Percentiles rank a stretch among this genome's conserved stretches.
Evolutionary conservation across 1,139 yeast genomes (phyloP).

Genomic region (Sugiyamaella sp.): DNA sequence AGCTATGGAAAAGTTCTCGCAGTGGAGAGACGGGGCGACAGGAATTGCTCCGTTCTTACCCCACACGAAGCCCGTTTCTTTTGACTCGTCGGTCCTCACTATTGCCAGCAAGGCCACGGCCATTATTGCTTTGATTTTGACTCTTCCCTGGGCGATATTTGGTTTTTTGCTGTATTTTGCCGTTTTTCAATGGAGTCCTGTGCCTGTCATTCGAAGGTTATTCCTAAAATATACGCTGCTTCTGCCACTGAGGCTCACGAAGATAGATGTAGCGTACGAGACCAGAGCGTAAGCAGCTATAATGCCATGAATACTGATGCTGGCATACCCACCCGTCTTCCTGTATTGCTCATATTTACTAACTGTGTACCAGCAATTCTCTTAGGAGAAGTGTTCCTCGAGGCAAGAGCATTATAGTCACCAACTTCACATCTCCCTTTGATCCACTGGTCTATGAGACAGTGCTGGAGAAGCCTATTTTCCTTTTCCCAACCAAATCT

Average conservation of each 20-base stretch:
- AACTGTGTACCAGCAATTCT: slow-evolving; percentile 5
- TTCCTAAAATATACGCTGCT: slow-evolving; percentile 27
- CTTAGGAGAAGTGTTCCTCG: slow-evolving; percentile 23
- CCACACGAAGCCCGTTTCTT: slow-evolving; percentile 25
- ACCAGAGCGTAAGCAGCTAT: slow-evolving; percentile 21
- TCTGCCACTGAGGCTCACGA: slow-evolving; percentile 29
- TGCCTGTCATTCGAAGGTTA: slow-evolving; percentile 24
- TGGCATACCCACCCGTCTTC: too few relatives aligned
- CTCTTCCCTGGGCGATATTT: slow-evolving; percentile 33
- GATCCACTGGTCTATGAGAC: slow-evolving; percentile 43
- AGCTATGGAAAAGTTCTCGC: slow-evolving; percentile 47
- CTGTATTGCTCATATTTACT: neutral
- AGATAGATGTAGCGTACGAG: slow-evolving; percentile 25
- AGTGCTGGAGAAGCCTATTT: slow-evolving; percentile 7
- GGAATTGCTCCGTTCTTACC: slow-evolving; percentile 48
- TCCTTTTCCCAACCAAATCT: slow-evolving; percentile 9
- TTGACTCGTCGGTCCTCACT: slow-evolving; percentile 15
- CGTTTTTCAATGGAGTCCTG: slow-evolving; percentile 22
- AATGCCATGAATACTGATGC: neutral
- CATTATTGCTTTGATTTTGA: slow-evolving; percentile 28
- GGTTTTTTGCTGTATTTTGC: slow-evolving; percentile 26
- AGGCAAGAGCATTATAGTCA: slow-evolving; percentile 43
- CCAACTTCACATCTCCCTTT: slow-evolving; percentile 46
- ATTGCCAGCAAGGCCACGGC: slow-evolving; percentile 14
- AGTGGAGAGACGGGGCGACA: slow-evolving; percentile 47